A percentile compares a stretch with the other conserved stretches of the same genome.
These are phyloP conservation scores for Paxillus rubicundulus DNA, from an alignment of 768 basidiomycete genomes.

Conservation along the genomic window DNA sequence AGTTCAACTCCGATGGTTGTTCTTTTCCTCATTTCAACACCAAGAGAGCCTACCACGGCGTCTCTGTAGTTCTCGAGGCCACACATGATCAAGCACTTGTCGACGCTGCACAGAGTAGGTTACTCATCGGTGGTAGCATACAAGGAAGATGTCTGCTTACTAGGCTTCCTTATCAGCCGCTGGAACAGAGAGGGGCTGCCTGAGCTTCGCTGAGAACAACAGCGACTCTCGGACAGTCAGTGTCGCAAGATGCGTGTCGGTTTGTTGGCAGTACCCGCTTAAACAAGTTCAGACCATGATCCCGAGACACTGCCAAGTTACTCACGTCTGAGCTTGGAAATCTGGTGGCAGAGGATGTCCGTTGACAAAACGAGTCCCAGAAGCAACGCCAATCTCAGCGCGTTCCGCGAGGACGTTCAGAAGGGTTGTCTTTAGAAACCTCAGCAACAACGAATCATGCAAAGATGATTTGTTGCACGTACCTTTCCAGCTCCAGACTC, in stretches of 20 bases:
- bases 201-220: conserved; percentile 72
- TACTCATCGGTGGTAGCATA: neutral
- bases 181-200: conserved; percentile 69
- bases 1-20: conserved; percentile 87
- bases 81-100: conserved; percentile 56
- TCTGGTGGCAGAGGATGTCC: conserved; percentile 43
- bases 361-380: conserved; percentile 46
- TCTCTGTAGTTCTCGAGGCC: conserved; percentile 65
- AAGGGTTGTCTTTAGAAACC: conserved; percentile 41
- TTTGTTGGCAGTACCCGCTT: conserved; percentile 85
- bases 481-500: conserved; percentile 52
- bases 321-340: conserved; percentile 55
- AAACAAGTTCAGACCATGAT: neutral
- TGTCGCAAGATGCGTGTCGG: conserved; percentile 74
- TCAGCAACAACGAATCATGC: neutral
- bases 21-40: conserved; percentile 73
- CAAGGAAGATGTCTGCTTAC: conserved; percentile 38
- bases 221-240: conserved; percentile 80
- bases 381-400: conserved; percentile 35
- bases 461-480: neutral
- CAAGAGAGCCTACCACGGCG: conserved; percentile 64
- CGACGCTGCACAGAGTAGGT: conserved; percentile 39
- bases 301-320: neutral
- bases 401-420: conserved; percentile 48
- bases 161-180: conserved; percentile 75